Conservation (phyloP, 352 stramenopile species). For the Globisporangium irregulare region DNA sequence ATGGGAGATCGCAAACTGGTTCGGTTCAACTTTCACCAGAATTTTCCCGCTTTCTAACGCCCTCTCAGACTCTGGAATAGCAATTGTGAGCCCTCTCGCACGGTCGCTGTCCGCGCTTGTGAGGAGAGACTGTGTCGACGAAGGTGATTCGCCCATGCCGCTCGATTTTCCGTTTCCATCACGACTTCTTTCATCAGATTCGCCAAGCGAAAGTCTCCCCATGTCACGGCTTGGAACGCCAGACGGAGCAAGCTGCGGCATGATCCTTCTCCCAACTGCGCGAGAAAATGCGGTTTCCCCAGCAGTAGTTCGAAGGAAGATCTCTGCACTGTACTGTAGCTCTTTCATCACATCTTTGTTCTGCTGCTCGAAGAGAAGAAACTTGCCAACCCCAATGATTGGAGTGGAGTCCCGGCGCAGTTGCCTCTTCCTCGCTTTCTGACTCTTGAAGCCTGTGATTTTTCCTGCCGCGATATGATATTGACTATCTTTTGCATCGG, state of each 20-base stretch:
- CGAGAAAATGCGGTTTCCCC: conserved; percentile 76
- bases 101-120: conserved; percentile 5
- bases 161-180: background rate
- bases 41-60: conserved; percentile 9
- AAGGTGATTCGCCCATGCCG: background rate
- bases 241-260: conserved; percentile 40
- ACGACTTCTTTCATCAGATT: background rate
- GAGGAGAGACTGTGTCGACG: conserved; percentile 5
- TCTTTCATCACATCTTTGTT: conserved; percentile 92
- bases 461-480: conserved; percentile 18
- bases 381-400: conserved; percentile 69
- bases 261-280: conserved; percentile 51
- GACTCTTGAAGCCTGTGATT: conserved; percentile 32
- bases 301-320: conserved; percentile 65
- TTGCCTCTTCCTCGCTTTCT: conserved; percentile 72
- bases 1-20: conserved; percentile 41
- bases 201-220: background rate
- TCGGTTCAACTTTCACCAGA: conserved; percentile 28
- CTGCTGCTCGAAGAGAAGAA: conserved; percentile 86
- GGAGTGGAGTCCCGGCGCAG: conserved; percentile 68
- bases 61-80: conserved; percentile 18
- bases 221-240: background rate
- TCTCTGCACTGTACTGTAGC: conserved; percentile 84
- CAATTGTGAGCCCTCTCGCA: conserved; percentile 8
- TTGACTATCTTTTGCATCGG: conserved; percentile 21